Evolutionary conservation across 495 filamentous ascomycete genomes (phyloP).

Genomic region (Lepraria neglecta): DNA sequence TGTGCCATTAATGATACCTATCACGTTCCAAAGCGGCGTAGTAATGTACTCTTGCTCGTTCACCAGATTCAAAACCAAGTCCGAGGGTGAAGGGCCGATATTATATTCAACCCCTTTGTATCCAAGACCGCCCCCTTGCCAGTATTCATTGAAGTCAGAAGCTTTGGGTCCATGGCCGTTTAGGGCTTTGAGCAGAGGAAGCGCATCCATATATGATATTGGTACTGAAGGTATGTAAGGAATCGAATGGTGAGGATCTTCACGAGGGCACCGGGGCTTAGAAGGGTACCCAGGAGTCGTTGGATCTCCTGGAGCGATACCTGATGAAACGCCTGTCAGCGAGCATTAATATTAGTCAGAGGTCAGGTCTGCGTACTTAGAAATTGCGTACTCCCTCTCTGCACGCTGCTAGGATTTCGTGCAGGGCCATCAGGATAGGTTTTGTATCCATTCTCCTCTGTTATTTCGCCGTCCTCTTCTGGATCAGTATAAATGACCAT

Average conservation of each 20-base stretch:
- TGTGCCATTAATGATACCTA: constrained; percentile 89
- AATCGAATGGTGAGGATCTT: constrained; percentile 58
- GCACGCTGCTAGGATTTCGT: constrained; percentile 79
- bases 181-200: constrained; percentile 79
- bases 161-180: constrained; percentile 82
- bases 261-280: constrained; percentile 77
- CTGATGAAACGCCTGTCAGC: constrained; percentile 31
- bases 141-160: constrained; percentile 66
- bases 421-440: constrained; percentile 84
- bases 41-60: constrained; percentile 87
- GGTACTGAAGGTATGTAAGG: constrained; percentile 88
- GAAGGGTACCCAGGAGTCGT: constrained; percentile 94
- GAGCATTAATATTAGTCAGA: background rate
- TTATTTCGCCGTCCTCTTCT: constrained; percentile 76
- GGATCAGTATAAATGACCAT: constrained; percentile 83
- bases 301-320: constrained; percentile 57
- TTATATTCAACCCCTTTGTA: constrained; percentile 88
- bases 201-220: constrained; percentile 78
- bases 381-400: constrained; percentile 85
- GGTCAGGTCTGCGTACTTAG: constrained; percentile 46
- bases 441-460: constrained; percentile 71
- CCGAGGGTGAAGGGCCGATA: constrained; percentile 76
- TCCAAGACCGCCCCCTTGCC: constrained; percentile 64
- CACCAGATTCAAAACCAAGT: constrained; percentile 69
- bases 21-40: constrained; percentile 90